phyloP scores from a whole-genome alignment of 805 yeast genomes.

The Pichia nakasei region DNA sequence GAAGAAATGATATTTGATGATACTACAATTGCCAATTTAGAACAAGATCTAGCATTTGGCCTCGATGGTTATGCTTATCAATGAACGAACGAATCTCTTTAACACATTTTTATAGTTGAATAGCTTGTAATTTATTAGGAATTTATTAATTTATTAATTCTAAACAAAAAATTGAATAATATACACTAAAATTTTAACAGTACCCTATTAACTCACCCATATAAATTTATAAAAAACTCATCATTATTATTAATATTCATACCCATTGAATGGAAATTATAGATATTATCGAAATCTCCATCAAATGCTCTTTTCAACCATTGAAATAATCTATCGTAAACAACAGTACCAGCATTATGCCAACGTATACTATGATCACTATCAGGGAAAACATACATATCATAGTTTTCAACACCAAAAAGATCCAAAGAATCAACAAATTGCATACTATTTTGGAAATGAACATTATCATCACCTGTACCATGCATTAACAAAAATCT shows the following conservation, averaged over 20 bases:
- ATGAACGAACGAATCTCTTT: neutral
- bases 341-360: constrained; percentile 65
- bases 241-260: neutral
- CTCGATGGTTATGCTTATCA: constrained; percentile 40
- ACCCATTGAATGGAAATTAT: neutral
- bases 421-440: constrained; percentile 68
- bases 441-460: constrained; percentile 79
- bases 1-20: constrained; percentile 34
- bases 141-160: no score
- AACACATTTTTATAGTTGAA: no score
- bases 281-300: constrained; percentile 32
- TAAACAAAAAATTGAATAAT: neutral
- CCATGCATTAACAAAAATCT: constrained; percentile 92
- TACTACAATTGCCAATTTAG: constrained; percentile 37
- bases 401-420: constrained; percentile 74
- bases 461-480: constrained; percentile 96
- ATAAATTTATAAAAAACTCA: constrained; percentile 13
- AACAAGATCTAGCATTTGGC: constrained; percentile 60
- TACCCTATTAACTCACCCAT: constrained; percentile 11
- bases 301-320: constrained; percentile 60
- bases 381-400: constrained; percentile 72
- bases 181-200: neutral
- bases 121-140: no score
- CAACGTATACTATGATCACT: constrained; percentile 65
- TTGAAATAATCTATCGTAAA: constrained; percentile 53